These are phyloP conservation scores for Lachnellula occidentalis DNA, from an alignment of 2,329 filamentous ascomycete species.

Conservation along the genomic window DNA sequence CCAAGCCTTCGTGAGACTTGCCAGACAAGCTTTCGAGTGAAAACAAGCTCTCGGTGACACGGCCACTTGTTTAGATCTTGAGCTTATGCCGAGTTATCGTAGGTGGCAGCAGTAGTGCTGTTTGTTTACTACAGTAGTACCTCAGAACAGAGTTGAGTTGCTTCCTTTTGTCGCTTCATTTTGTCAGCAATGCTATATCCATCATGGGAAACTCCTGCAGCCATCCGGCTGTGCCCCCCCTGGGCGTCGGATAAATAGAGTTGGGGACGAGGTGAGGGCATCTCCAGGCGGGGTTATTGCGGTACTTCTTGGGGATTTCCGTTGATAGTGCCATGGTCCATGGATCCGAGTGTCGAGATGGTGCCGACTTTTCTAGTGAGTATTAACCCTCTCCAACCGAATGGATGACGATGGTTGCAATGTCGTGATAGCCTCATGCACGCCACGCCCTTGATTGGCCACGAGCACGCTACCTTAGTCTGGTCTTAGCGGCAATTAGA, in stretches of 20 bases:
- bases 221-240: not conserved
- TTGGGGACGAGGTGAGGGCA: not conserved
- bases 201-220: not conserved
- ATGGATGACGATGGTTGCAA: not conserved
- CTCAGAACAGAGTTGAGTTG: not conserved
- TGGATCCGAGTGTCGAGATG: no score
- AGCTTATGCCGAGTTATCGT: not conserved
- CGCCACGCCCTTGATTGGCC: not conserved
- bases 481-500: no score
- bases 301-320: not conserved
- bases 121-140: not conserved
- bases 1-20: not conserved
- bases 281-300: not conserved
- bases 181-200: not conserved
- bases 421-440: not conserved
- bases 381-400: no score
- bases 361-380: no score
- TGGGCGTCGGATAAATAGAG: not conserved
- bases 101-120: not conserved
- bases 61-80: not conserved
- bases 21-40: slow-evolving; percentile 9
- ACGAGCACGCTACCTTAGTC: no score
- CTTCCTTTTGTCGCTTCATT: not conserved
- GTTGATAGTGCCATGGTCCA: no score
- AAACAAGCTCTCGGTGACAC: no score